phyloP scores from a whole-genome alignment of 2,329 filamentous ascomycete genomes.

The Pyrenochaeta sp. region DNA sequence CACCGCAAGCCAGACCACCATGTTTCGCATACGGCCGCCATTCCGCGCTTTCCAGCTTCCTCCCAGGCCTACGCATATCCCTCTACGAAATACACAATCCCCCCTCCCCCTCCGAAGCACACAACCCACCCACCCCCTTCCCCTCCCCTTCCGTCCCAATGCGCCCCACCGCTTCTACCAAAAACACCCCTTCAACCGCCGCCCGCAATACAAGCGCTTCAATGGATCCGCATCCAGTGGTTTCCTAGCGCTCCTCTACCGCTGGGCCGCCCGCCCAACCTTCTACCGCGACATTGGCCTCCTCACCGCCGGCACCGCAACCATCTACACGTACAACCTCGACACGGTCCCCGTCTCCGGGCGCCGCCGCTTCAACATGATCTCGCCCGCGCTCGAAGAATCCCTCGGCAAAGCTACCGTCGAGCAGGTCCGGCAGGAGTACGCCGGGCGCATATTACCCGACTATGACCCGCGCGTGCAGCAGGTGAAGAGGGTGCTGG shows the following conservation, averaged over 20 bases:
- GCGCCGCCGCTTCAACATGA: slow-evolving; percentile 75
- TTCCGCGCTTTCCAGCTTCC: slow-evolving; percentile 7
- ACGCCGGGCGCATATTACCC: slow-evolving; percentile 64
- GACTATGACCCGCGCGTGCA: slow-evolving; percentile 64
- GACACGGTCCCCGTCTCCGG: slow-evolving; percentile 77
- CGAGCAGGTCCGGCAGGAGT: slow-evolving; percentile 63
- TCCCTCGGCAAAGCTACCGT: slow-evolving; percentile 63
- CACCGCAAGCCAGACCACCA: slow-evolving; percentile 11
- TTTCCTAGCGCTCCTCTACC: slow-evolving; percentile 31
- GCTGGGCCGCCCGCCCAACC: slow-evolving; percentile 54
- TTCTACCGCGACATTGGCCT: slow-evolving; percentile 57
- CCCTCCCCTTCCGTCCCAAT: slow-evolving; percentile 6
- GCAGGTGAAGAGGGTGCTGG: slow-evolving; percentile 70
- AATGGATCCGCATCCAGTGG: slow-evolving; percentile 15
- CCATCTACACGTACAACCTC: slow-evolving; percentile 72
- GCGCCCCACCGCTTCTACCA: slow-evolving; percentile 30
- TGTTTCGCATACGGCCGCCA: slow-evolving; percentile 26
- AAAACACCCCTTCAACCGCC: slow-evolving; percentile 28
- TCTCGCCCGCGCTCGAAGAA: slow-evolving; percentile 63
- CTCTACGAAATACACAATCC: slow-evolving; percentile 2
- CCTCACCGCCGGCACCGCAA: slow-evolving; percentile 52
- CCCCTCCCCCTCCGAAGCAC: not conserved
- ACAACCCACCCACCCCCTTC: not conserved
- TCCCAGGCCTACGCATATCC: not conserved
- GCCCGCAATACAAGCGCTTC: slow-evolving; percentile 43